phyloP scores from a whole-genome alignment of 2,329 filamentous ascomycete species.

The Fusarium globosum region DNA sequence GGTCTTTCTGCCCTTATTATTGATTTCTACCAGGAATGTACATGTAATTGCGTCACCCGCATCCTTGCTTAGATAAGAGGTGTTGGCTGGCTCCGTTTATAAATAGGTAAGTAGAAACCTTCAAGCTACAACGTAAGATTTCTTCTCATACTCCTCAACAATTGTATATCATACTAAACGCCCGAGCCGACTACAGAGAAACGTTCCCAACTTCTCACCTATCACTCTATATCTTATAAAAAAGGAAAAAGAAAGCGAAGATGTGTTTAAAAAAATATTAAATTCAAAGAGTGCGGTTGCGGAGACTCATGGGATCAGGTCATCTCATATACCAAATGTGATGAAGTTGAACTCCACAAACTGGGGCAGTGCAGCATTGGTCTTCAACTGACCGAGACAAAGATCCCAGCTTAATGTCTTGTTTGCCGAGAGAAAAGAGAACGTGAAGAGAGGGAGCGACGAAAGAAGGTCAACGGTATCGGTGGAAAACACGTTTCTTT shows the following conservation, averaged over 20 bases:
- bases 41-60: not conserved
- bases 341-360: not conserved
- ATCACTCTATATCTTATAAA: too few species aligned
- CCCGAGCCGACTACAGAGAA: accelerated
- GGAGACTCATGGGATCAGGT: not conserved
- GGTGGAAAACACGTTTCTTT: not conserved
- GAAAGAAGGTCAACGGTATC: not conserved
- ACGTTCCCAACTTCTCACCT: accelerated
- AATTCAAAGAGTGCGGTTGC: not conserved
- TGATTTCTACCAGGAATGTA: not conserved
- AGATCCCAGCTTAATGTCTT: not conserved
- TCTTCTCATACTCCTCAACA: not conserved
- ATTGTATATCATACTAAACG: accelerated
- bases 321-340: not conserved
- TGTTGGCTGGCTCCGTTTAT: accelerated
- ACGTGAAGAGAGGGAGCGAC: not conserved
- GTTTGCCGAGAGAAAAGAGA: not conserved
- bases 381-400: not conserved
- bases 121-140: accelerated
- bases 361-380: not conserved
- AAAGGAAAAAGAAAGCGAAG: accelerated
- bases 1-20: accelerated
- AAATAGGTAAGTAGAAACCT: not conserved
- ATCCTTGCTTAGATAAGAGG: accelerated
- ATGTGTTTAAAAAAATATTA: not conserved